phyloP scores from a whole-genome alignment of 352 stramenopile genomes.

The Globisporangium paroecandrum region DNA sequence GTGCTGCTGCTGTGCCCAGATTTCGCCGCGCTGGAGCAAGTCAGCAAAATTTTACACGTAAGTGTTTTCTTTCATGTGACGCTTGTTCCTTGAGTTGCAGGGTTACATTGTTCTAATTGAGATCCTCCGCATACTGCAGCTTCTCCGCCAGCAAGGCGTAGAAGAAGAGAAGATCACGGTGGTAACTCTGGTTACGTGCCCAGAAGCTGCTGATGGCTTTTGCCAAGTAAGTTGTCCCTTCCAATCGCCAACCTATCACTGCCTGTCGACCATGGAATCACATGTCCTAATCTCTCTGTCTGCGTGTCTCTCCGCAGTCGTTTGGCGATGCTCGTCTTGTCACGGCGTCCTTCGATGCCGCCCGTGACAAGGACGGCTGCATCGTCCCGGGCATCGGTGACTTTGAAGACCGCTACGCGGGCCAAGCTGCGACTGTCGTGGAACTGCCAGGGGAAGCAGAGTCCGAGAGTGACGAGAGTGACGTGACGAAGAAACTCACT shows the following conservation, averaged over 20 bases:
- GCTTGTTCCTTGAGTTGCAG: neutral
- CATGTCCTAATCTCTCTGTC: neutral
- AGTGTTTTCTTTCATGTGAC: neutral
- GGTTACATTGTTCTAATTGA: neutral
- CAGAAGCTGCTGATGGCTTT: constrained; percentile 73
- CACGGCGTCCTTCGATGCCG: constrained; percentile 70
- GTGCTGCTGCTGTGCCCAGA: constrained; percentile 69
- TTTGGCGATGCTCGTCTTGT: constrained; percentile 76
- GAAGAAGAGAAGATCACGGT: constrained; percentile 78
- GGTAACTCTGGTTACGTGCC: constrained; percentile 76
- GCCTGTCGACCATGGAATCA: neutral
- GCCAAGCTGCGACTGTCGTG: constrained; percentile 30
- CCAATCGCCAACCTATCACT: neutral
- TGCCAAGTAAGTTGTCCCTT: constrained; percentile 42
- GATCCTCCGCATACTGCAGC: constrained; percentile 21
- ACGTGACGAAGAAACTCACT: constrained; percentile 42
- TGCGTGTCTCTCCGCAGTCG: constrained; percentile 19
- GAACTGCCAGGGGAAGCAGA: constrained; percentile 32
- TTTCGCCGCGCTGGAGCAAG: constrained; percentile 54
- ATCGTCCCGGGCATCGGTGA: constrained; percentile 73
- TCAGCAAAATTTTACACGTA: constrained; percentile 77
- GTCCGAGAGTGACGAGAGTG: constrained; percentile 26
- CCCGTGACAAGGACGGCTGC: constrained; percentile 49
- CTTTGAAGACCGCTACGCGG: constrained; percentile 74
- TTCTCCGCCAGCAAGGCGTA: constrained; percentile 68